Base-by-base conservation (phyloP, 1,284 basidiomycete genomes). In the Ustanciosporium gigantosporum region DNA sequence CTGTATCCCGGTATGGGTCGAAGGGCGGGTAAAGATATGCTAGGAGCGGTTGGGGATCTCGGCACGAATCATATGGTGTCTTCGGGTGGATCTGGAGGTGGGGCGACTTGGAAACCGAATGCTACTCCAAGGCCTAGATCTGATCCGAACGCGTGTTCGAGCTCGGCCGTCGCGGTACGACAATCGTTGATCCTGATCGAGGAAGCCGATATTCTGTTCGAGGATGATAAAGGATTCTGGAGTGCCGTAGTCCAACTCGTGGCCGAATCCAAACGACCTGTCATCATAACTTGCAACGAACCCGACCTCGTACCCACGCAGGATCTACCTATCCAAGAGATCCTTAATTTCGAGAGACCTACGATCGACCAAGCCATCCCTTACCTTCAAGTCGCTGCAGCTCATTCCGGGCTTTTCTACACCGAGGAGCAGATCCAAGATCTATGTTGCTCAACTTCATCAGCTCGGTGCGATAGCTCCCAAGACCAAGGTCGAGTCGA, bases 101-200 rank as follows among this genome's bases (percentile, higher is more conserved):
- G 68, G 4, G 68, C 65, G 2, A 46, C 37, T 0, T 52, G 52
- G 43, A 46, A 43, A 17, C 20, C 21, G 2, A 3, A 21, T 23
- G 8, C 27, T 19, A 19, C 23, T 19, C 36, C 16, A 9, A n/a
- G 29, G 5, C n/a, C 38, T 13, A 27, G 35, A 15, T 17, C 41
- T 5, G n/a, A 25, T 19, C 11, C 36, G 27, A n/a, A 29, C 27
- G n/a, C 27, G 27, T 9, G n/a, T n/a, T 7, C 36, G 14, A 22
- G 9, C 3, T 29, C 24, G 15, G 14, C 24, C 13, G 9, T 36
- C 3, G 20, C 19, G 7, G 73, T 87, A 39, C 82, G 84, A 36
- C 94, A 99, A 79, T 93, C 90, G 1, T 79, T 95, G 38, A 89
- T 98, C 65, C 81, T 99, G 25, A 81, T 99, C n/a, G 95, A 99